A percentile compares a stretch with the other conserved stretches of the same genome.
phyloP scores from a whole-genome alignment of 164 flowering plant species.

The Vitis labrusca region DNA sequence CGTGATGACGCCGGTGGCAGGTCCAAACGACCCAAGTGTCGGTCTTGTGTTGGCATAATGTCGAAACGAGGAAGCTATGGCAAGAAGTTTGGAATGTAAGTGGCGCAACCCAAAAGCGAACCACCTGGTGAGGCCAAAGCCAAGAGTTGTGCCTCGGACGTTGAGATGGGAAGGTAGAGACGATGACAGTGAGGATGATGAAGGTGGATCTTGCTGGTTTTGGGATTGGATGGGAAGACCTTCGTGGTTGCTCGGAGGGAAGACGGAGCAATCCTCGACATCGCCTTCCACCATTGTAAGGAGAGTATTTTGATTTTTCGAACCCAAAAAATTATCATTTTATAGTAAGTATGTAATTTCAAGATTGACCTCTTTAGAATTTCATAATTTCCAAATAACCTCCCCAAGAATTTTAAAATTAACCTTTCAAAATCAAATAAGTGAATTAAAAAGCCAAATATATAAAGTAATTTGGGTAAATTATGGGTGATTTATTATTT shows the following conservation, averaged over 20 bases:
- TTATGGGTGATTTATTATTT: too few relatives aligned
- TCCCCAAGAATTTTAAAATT: too few relatives aligned
- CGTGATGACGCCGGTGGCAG: not conserved
- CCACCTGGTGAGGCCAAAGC: constrained; percentile 10
- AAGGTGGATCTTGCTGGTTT: not conserved
- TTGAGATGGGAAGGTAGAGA: constrained; percentile 8
- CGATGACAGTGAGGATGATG: constrained; percentile 9
- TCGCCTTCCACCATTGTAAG: not conserved
- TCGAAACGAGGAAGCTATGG: constrained; percentile 5
- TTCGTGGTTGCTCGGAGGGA: constrained; percentile 46
- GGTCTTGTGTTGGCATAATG: not conserved
- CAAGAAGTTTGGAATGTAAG: constrained; percentile 10
- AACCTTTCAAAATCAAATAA: too few relatives aligned
- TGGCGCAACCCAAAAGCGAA: constrained; percentile 14
- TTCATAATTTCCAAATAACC: too few relatives aligned
- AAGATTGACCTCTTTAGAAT: too few relatives aligned
- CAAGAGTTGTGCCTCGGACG: not conserved
- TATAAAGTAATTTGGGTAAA: too few relatives aligned
- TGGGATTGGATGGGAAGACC: constrained; percentile 21
- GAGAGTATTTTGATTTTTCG: not conserved
- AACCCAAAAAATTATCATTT: not conserved
- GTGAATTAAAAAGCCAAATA: too few relatives aligned
- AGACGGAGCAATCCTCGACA: constrained; percentile 14
- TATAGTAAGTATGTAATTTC: too few relatives aligned
- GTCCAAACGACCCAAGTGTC: constrained; percentile 2